Base-by-base conservation (phyloP, 2,329 filamentous ascomycete species). In the Xylaria multiplex region DNA sequence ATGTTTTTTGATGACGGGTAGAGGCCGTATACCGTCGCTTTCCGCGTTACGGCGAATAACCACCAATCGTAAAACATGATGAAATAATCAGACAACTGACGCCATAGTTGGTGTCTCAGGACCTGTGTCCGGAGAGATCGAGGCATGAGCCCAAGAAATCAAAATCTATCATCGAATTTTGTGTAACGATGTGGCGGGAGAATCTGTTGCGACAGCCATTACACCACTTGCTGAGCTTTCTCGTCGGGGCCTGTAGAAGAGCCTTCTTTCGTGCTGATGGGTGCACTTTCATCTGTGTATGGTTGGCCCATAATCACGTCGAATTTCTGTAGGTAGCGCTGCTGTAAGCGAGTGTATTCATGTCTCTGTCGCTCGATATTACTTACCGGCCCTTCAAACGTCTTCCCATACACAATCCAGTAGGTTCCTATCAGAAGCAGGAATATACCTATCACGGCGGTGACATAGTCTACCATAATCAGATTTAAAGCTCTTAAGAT, bases 401-500 rank as follows among this genome's bases (percentile, higher is more conserved):
- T 71, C 50, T 73, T 71, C 59, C 74, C 73, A 52, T 71, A 71
- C 9, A 65, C 27, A 24, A 74, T 22, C 74, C 74, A 76, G 42
- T 73, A 76, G 3, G 71, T 68, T 35, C 70, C 66, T 14, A 75
- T 70, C 27, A 75, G 9, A 43, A 74, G 16, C 6, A 75, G 40
- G 65, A 79, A 79, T 1, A 80, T 79, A 13, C 77, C 76, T 57
- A 80, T 78, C 3, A 80, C 77, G 6, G 72, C 77, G 5, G 74
- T 75, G 1, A 80, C 78, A 46, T 80, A 80, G 56, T 79, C 77
- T 79, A 52, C 52, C 4, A 27, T 30, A 14, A 35, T 69, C 5
- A 65, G 65, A 52, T n/a, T 16, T 62, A 45, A 45, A 30, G 42
- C 16, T 30, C 30, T 37, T n/a, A 3, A 45, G 13, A 16, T 42